phyloP scores from a whole-genome alignment of 2,329 filamentous ascomycete species.

The Hymenoscyphus linearis region DNA sequence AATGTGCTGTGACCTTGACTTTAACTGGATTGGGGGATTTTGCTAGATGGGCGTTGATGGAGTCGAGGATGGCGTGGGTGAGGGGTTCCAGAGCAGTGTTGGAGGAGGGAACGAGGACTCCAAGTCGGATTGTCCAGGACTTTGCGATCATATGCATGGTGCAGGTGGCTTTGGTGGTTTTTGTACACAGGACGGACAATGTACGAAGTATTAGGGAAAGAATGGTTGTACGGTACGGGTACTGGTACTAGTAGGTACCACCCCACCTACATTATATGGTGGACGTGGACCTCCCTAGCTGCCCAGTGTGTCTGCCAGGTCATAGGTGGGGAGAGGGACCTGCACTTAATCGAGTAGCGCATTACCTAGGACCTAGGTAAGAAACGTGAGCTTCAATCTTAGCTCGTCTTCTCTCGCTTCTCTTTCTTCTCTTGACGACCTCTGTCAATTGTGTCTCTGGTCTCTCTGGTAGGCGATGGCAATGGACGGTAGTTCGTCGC shows the following conservation, averaged over 20 bases:
- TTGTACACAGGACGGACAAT: not conserved
- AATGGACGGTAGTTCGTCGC: not conserved
- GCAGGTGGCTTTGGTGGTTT: too few species aligned
- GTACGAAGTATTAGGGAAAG: not conserved
- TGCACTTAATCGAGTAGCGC: too few species aligned
- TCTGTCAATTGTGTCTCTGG: not conserved
- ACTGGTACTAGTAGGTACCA: too few species aligned
- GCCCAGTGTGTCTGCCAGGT: not conserved
- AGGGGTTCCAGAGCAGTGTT: slow-evolving; percentile 41
- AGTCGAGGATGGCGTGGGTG: slow-evolving; percentile 33
- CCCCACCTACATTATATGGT: too few species aligned
- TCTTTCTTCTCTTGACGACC: not conserved
- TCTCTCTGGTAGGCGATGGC: not conserved
- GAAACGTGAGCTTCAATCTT: not conserved
- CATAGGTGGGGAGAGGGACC: not conserved
- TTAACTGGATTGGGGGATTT: slow-evolving; percentile 25
- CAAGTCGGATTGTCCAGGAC: slow-evolving; percentile 27
- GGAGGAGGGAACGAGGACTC: slow-evolving; percentile 40
- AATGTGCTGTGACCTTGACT: slow-evolving; percentile 38
- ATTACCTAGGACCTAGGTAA: too few species aligned
- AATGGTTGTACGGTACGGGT: too few species aligned
- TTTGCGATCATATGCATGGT: slow-evolving; percentile 3
- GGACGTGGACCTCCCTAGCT: too few species aligned
- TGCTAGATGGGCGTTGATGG: slow-evolving; percentile 23
- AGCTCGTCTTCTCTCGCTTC: not conserved